Base-by-base conservation (phyloP, 2,329 filamentous ascomycete genomes). In the Pseudogymnoascus sp. region DNA sequence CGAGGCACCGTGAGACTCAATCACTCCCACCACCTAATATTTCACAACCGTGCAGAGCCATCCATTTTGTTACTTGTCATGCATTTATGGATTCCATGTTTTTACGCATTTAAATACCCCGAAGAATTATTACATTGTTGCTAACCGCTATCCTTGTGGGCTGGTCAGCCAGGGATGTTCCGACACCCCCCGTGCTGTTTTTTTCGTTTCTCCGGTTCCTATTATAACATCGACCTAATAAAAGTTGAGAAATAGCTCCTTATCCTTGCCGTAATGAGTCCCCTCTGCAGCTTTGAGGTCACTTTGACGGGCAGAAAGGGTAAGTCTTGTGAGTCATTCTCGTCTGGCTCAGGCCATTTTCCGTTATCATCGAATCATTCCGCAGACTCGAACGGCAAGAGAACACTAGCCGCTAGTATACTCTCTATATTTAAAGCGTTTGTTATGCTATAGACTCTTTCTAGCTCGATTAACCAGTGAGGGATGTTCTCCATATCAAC, bases 171-270 rank as follows among this genome's bases (percentile, higher is more conserved):
- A 64, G 18, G 60, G 63, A 62, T 64, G 62, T 6, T 62, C 34
- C 12, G 62, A 62, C 18, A 64, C 62, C 43, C 63, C 63, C 20
- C 60, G 58, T 43, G 63, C 60, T 16, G 62, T 64, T 57, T 61
- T 61, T 22, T 64, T 32, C 63, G 60, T 60, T 64, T 64, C 60
- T 64, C 62, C 11, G 63, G 63, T 59, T 64, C 63, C 63, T 62
- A 63, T 16, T 63, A 62, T 32, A 64, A 61, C 60, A 64, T 64
- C 16, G 60, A 64, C 50, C 34, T 63, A 6, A 64, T 57, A 38
- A 64, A 63, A 63, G 58, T 62, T 61, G 30, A 64, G 43, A 61
- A 64, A 64, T 20, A 63, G 28, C 60, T 59, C 60, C 63, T 64
- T 63, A 41, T 63, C 34, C 28, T 62, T 54, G n/a, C 63, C 62